phyloP scores from a whole-genome alignment of 371 early-diverging fungal species.

The Blakeslea trispora region DNA sequence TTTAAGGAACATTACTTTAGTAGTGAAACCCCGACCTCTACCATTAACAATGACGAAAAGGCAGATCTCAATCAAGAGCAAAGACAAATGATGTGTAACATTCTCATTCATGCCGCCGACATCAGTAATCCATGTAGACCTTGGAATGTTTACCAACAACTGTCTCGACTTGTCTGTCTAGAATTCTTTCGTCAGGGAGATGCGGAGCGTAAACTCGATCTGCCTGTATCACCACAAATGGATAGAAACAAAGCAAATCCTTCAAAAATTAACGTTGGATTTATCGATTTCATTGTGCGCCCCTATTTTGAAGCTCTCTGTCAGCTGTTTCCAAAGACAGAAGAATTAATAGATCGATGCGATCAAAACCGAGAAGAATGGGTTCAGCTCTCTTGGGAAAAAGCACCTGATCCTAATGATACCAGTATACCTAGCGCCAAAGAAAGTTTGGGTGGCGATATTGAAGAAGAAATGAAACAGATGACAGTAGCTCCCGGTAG shows the following conservation, averaged over 20 bases:
- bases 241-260: constrained; percentile 72
- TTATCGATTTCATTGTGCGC: constrained; percentile 82
- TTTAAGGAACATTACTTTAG: constrained; percentile 8
- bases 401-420: constrained; percentile 10
- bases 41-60: neutral
- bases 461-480: constrained; percentile 24
- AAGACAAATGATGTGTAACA: constrained; percentile 66
- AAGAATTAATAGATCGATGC: constrained; percentile 31
- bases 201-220: constrained; percentile 62
- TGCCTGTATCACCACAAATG: constrained; percentile 86
- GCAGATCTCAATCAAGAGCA: constrained; percentile 35
- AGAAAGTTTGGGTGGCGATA: constrained; percentile 1
- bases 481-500: constrained; percentile 42
- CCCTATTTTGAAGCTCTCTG: constrained; percentile 83
- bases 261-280: constrained; percentile 73
- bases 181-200: constrained; percentile 93
- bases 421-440: constrained; percentile 9
- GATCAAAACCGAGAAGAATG: constrained; percentile 42
- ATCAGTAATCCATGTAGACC: constrained; percentile 88
- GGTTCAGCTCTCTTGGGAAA: constrained; percentile 20
- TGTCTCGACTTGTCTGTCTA: constrained; percentile 79
- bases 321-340: constrained; percentile 63
- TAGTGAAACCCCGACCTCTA: neutral
- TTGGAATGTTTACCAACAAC: constrained; percentile 76
- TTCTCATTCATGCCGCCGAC: constrained; percentile 84